Evolutionary conservation across 1,139 yeast genomes (phyloP), one percentile per base, ranked within the genome.

Genomic region (Saccharomyces hybrid): DNA sequence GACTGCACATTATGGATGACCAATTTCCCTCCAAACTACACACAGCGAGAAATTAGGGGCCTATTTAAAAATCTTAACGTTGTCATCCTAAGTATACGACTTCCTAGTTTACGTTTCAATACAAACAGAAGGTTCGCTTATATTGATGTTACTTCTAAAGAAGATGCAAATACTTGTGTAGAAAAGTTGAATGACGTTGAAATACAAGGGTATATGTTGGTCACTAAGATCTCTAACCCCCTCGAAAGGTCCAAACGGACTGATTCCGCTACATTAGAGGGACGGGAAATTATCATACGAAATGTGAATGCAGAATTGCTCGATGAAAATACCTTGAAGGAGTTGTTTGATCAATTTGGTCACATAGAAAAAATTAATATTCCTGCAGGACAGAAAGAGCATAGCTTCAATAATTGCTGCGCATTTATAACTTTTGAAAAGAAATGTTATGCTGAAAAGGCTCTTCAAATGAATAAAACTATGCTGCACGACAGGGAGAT

Each of bases 111-210:
- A 57, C 76, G 77, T 46, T 76, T 73, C 50, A 79, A 82, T 59
- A 69, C 79, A 4, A 77, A 76, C 23, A 75, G 96, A 55, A 69
- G 96, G 42, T 89, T 89, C 65, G 88, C 95, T 57, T 89, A 88
- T 63, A 75, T 87, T n/a, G 96, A 88, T 63, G 72, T 0, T 67
- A 73, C 13, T 56, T 78, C 48, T 25, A 27, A 47, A 0, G 73
- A 73, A 8, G 73, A 71, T 32, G 90, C 95, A 0, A 55, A 63
- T 0, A 53, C 59, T 0, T 89, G 90, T 0, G 74, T 80, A 0
- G 56, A 60, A 0, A 54, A 58, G 0, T 71, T 81, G n/a, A 67
- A 85, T 61, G 80, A 77, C 0, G 70, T 65, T 34, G 65, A 57
- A 0, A 50, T 72, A 3, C 69, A 66, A 4, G 67, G 64, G 2